Evolutionary conservation across 805 yeast species (phyloP).

Genomic region (Suhomyces emberorum): DNA sequence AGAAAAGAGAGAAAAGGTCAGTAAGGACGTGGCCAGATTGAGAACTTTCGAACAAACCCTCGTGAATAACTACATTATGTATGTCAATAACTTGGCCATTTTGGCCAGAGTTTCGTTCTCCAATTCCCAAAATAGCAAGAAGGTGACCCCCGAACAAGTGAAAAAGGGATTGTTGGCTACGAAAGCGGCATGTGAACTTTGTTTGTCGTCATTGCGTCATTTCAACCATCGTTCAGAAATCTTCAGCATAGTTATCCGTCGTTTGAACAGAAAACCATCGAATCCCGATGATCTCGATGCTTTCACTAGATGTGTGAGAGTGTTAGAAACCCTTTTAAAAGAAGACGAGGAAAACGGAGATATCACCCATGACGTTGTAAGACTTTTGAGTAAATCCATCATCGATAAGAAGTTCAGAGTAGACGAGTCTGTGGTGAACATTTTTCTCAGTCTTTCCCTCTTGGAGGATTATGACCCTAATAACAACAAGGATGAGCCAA

Average conservation of each 20-base stretch:
- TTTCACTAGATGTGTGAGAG: conserved; percentile 58
- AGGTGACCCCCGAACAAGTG: conserved; percentile 30
- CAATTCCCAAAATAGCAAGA: conserved; percentile 35
- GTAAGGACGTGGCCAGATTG: conserved; percentile 74
- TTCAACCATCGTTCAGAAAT: conserved; percentile 83
- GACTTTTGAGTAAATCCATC: conserved; percentile 65
- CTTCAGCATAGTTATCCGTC: conserved; percentile 60
- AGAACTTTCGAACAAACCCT: conserved; percentile 80
- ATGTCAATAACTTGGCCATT: conserved; percentile 52
- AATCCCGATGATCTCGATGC: conserved; percentile 43
- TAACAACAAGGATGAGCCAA: conserved; percentile 42
- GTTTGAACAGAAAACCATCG: conserved; percentile 61
- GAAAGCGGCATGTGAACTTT: conserved; percentile 75
- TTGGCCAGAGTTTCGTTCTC: conserved; percentile 38
- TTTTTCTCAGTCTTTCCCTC: conserved; percentile 64
- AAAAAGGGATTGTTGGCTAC: conserved; percentile 58
- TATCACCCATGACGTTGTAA: conserved; percentile 69
- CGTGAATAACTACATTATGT: conserved; percentile 64
- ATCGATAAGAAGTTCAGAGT: conserved; percentile 73
- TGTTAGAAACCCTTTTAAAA: conserved; percentile 64
- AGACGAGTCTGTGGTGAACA: conserved; percentile 76
- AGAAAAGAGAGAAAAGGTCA: conserved; percentile 77
- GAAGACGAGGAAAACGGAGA: conserved; percentile 81
- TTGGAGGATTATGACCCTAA: conserved; percentile 71
- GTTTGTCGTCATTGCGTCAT: conserved; percentile 58